Conservation (phyloP, 2,329 filamentous ascomycete genomes). For the Aspergillus floridensis region DNA sequence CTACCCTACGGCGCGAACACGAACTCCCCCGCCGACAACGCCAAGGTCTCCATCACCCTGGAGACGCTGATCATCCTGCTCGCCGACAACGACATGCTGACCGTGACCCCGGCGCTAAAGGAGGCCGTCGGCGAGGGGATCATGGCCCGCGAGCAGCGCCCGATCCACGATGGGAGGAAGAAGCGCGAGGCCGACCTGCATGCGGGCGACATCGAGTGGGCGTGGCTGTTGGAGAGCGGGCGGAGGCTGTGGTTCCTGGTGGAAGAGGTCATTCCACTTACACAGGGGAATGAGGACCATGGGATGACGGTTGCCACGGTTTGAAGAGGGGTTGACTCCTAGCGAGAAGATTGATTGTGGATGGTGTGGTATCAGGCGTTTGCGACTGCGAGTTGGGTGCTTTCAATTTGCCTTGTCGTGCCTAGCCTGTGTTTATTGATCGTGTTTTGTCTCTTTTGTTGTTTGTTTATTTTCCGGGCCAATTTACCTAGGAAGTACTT, state of each 20-base stretch:
- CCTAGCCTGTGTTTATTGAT: not conserved
- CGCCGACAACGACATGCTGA: conserved; percentile 33
- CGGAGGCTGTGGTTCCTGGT: conserved; percentile 39
- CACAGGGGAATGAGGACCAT: not conserved
- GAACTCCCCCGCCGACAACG: conserved; percentile 63
- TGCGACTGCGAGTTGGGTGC: not conserved
- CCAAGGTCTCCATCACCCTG: conserved; percentile 66
- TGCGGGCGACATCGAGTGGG: conserved; percentile 34
- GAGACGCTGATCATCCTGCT: conserved; percentile 63
- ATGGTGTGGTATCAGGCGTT: no score
- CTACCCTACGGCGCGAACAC: conserved; percentile 65
- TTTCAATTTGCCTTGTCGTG: not conserved
- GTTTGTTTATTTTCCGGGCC: not conserved
- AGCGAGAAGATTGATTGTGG: not conserved
- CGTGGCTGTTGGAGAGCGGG: conserved; percentile 42
- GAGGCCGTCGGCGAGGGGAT: conserved; percentile 55
- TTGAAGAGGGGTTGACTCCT: no score
- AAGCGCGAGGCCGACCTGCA: conserved; percentile 31
- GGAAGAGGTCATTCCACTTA: conserved; percentile 28
- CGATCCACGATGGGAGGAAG: conserved; percentile 45
- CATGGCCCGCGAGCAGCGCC: conserved; percentile 47
- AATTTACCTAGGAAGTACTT: not conserved
- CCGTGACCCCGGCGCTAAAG: conserved; percentile 38
- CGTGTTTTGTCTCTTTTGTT: not conserved
- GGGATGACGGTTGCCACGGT: not conserved